Percentiles rank a stretch among this genome's conserved stretches.
Conservation (phyloP, 2,329 filamentous ascomycete species). For the Drechslerella coelobrocha region DNA sequence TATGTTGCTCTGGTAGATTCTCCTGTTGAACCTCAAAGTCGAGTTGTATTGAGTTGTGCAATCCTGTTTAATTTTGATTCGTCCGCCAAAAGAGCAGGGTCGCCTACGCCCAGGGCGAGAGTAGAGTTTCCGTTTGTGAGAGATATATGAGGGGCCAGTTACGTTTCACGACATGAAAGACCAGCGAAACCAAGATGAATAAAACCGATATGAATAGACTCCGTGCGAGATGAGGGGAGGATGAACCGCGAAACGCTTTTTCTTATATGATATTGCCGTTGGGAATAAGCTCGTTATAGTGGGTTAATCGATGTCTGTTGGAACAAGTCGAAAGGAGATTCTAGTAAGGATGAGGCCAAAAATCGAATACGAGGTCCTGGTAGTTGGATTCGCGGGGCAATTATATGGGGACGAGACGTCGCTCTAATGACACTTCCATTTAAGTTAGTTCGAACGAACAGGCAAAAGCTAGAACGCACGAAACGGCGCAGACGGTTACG, state of each 20-base stretch:
- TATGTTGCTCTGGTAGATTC: not conserved
- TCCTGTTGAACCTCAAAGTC: not conserved
- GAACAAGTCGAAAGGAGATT: constrained; percentile 3
- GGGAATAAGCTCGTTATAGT: too few species aligned
- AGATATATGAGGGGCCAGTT: constrained; percentile 39
- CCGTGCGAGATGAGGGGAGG: constrained; percentile 12
- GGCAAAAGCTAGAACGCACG: constrained; percentile 7
- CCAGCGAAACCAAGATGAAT: constrained; percentile 16
- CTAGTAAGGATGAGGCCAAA: constrained; percentile 19
- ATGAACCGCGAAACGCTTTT: not conserved
- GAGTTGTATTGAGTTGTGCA: not conserved
- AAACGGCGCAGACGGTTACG: constrained; percentile 1
- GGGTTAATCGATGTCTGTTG: not conserved
- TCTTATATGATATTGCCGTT: too few species aligned
- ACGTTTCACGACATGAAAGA: constrained; percentile 41
- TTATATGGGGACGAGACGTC: constrained; percentile 37
- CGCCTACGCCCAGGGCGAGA: not conserved
- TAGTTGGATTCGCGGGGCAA: constrained; percentile 41
- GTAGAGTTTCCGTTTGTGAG: not conserved
- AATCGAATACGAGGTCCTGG: too few species aligned
- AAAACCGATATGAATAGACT: constrained; percentile 1
- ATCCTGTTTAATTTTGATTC: not conserved
- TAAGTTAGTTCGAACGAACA: constrained; percentile 45
- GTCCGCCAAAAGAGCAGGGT: not conserved
- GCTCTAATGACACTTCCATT: constrained; percentile 30